A percentile compares a stretch with the other conserved stretches of the same genome.
phyloP scores from a whole-genome alignment of 352 stramenopile genomes.

The Phytophthora macrochlamydospora region DNA sequence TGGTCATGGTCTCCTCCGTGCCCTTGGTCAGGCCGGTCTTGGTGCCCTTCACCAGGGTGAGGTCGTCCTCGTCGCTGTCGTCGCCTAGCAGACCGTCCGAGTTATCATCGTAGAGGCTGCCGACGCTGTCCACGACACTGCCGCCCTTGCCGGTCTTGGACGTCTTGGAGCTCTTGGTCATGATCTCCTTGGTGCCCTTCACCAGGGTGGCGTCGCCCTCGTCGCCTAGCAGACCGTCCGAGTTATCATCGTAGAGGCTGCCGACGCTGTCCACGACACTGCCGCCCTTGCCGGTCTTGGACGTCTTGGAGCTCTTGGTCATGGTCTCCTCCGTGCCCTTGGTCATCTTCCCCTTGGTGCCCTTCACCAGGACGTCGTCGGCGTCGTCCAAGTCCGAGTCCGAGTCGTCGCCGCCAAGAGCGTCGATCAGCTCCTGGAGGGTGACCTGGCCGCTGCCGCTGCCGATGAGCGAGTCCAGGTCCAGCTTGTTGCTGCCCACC shows the following conservation, averaged over 20 bases:
- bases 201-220: background rate
- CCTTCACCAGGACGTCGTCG: background rate
- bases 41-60: background rate
- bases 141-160: background rate
- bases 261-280: background rate
- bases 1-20: background rate
- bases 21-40: background rate
- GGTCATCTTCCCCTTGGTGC: background rate
- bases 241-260: constrained; percentile 5
- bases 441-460: background rate
- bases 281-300: background rate
- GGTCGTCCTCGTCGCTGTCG: background rate
- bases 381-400: background rate
- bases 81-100: background rate
- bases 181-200: background rate
- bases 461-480: background rate
- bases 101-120: constrained; percentile 5
- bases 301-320: background rate
- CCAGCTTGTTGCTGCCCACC: background rate
- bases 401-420: background rate
- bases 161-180: background rate
- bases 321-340: background rate
- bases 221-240: background rate
- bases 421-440: background rate
- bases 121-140: background rate